A percentile compares a stretch with the other conserved stretches of the same genome.
Evolutionary conservation across 345 rosid species (phyloP).

Genomic region (Eucalyptus sp.): DNA sequence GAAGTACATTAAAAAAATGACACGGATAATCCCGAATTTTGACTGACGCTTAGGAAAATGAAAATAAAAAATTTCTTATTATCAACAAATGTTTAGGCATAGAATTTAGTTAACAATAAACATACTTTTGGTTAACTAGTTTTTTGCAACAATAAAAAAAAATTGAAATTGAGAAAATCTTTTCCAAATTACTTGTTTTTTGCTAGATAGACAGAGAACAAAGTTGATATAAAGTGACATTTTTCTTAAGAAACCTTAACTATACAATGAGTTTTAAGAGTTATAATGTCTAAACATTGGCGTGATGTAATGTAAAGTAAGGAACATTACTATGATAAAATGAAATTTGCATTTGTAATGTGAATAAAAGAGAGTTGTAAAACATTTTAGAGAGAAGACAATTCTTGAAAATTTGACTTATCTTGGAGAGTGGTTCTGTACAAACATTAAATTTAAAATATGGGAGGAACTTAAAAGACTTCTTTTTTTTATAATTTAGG

Average conservation of each 20-base stretch:
- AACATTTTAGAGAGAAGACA: neutral
- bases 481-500: neutral
- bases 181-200: neutral
- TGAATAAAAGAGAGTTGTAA: neutral
- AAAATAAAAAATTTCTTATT: neutral
- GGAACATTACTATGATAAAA: neutral
- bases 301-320: neutral
- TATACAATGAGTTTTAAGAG: neutral
- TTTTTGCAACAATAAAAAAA: neutral
- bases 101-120: neutral
- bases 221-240: neutral
- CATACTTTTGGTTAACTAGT: neutral
- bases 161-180: neutral
- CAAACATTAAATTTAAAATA: neutral
- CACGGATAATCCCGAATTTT: too few species aligned
- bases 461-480: too few species aligned
- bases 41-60: neutral
- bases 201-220: fast-evolving
- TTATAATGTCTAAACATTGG: neutral
- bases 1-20: too few species aligned
- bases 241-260: neutral
- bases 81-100: neutral
- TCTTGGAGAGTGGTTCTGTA: neutral
- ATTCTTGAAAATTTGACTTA: neutral
- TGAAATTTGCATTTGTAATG: neutral